Evolutionary conservation across 306 rosid species (phyloP), one percentile per base, ranked within the genome.

Genomic region (Cercis canadensis): DNA sequence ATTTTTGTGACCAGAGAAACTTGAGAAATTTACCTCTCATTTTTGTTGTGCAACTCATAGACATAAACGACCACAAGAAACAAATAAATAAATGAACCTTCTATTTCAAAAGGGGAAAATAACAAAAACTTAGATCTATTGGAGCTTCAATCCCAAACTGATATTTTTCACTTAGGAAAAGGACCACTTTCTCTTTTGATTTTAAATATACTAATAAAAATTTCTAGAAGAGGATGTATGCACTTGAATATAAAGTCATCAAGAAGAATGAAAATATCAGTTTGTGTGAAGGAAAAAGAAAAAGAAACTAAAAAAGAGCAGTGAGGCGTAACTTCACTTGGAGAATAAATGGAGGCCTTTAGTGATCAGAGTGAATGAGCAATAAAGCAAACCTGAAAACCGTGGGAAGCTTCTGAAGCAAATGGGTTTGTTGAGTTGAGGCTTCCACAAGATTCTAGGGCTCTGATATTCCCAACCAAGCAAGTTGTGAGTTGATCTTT

Each of bases 31-130:
- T 34, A 51, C 55, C 59, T 61, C 60, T 52, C 5, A 8, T 53
- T 76, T n/a, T 34, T 65, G 66, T 65, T 53, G 60, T 69, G 64
- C 54, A 37, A 37, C 43, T 37, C 43, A 37, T 6, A 44, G 50
- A 61, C 60, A 63, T 14, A 58, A 67, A 53, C 76, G 81, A 76
- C 81, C 81, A 76, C 81, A 66, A 1, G 36, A 66, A 65, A 56
- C 57, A 19, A 36, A 65, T 57, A 74, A 54, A 55, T 64, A 58
- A 16, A 59, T 18, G 37, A 76, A n/a, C 53, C 62, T 19, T 75
- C 69, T 34, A 57, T 69, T 31, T 17, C 50, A 44, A 63, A 76
- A 19, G 69, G 14, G 52, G 57, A 4, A 46, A 32, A 73, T 8
- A 64, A 33, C 46, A 33, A 9, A 57, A 39, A 46, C 43, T 45